Evolutionary conservation across 192 early-diverging fungal genomes (phyloP).

Genomic region (Pilobolus umbonatus): DNA sequence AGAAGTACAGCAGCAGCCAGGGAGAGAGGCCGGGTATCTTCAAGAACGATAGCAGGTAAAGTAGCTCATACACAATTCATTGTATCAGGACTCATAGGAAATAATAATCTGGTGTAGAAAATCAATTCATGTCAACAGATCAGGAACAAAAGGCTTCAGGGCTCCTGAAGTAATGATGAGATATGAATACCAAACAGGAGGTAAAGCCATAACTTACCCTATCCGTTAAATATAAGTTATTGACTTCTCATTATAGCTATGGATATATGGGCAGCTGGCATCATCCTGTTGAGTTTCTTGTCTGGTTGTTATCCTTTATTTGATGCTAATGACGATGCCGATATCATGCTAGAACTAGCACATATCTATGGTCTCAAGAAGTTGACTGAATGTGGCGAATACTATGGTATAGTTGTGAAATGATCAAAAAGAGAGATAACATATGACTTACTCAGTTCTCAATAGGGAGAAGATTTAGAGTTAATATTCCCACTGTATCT

Average conservation of each 20-base stretch:
- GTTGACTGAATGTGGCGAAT: conserved; percentile 65
- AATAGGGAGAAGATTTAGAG: conserved; percentile 53
- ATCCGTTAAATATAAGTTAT: not conserved
- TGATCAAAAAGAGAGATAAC: no score
- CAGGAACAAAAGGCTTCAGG: conserved; percentile 90
- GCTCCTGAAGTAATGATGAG: conserved; percentile 91
- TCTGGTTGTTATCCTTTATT: conserved; percentile 88
- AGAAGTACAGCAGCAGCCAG: no score
- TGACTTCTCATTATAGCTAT: conserved; percentile 62
- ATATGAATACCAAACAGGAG: conserved; percentile 68
- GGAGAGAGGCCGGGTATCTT: conserved; percentile 44
- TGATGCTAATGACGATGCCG: conserved; percentile 76
- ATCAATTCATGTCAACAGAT: conserved; percentile 68
- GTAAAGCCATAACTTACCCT: conserved; percentile 7
- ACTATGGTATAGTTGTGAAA: conserved; percentile 47
- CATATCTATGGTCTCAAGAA: conserved; percentile 71
- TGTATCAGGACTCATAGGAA: no score
- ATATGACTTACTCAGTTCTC: not conserved
- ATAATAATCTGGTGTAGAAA: no score
- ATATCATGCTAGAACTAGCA: conserved; percentile 81
- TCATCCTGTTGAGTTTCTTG: conserved; percentile 76
- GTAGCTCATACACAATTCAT: not conserved
- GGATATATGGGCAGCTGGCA: conserved; percentile 93
- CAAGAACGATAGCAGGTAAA: conserved; percentile 53
- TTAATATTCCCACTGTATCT: conserved; percentile 45